Evolutionary conservation across 805 yeast genomes (phyloP), one percentile per base, ranked within the genome.

Genomic region (Candida ulmi): DNA sequence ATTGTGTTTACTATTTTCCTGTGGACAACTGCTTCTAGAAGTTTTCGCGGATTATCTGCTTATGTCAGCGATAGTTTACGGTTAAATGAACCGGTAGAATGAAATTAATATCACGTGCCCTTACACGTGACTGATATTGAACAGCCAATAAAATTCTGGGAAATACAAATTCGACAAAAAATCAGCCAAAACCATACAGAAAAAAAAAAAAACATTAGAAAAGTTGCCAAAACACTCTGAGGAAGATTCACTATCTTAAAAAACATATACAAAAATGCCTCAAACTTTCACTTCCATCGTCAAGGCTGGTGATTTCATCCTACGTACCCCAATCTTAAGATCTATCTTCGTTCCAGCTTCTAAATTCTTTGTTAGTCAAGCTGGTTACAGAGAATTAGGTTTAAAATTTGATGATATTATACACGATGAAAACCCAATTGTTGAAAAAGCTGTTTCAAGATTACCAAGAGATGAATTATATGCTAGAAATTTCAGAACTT

Each of bases 341-440:
- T 79, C 81, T 61, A 63, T 90, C 51, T 71, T 85, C 48, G 74
- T 82, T 25, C 98, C 99, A 49, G 73, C 82, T 30, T 84, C 97
- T 35, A 76, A 80, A 58, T 69, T 77, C 52, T 90, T 83, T 68
- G 69, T 76, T 52, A 70, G 80, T 51, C 73, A 75, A 50, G 74
- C 95, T 41, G 98, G 98, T 44, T 93, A 93, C 85, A 85, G 98
- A 74, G 78, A 88, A 65, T 66, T 93, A 71, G 99, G 99, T 40
- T 76, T 93, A 57, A 87, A 83, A 68, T 80, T 83, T 59, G 93
- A 91, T 62, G 99, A 93, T 66, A 68, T 91, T 58, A 63, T 91
- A 48, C 66, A 74, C 50, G 99, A 93, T 69, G 99, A 93, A 71
- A 83, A 72, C 62, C 90, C 90, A 56, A 69, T 78, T 40, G 76